A percentile compares a stretch with the other conserved stretches of the same genome.
Evolutionary conservation across 768 basidiomycete species (phyloP).

Genomic region (Hygrocybe punicea): DNA sequence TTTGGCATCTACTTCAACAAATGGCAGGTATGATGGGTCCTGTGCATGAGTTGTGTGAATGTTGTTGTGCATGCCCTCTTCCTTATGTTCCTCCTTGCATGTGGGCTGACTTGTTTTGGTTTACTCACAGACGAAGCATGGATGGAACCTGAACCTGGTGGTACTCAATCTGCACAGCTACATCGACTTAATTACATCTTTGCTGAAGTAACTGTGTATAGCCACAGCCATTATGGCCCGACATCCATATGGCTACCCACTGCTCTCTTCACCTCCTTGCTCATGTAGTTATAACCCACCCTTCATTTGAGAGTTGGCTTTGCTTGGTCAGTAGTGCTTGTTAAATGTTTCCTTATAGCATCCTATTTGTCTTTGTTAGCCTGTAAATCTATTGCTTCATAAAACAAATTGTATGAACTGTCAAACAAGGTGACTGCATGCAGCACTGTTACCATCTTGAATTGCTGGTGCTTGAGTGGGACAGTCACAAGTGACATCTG

Average conservation of each 20-base stretch:
- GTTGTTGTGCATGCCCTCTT: constrained; percentile 33
- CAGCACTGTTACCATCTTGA: constrained; percentile 8
- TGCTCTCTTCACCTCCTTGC: neutral
- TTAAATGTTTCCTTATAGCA: neutral
- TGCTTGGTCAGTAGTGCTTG: neutral
- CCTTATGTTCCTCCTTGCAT: neutral
- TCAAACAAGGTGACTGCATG: constrained; percentile 13
- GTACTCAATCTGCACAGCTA: too few species aligned
- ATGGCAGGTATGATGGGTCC: constrained; percentile 36
- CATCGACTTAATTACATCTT: neutral
- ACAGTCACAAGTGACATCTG: constrained; percentile 14
- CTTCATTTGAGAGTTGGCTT: neutral
- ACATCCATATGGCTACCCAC: neutral
- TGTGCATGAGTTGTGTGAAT: constrained; percentile 31
- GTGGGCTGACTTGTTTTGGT: neutral
- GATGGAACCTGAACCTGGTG: constrained; percentile 38
- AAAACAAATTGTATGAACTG: constrained; percentile 4
- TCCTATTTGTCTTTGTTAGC: neutral
- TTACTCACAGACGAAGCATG: constrained; percentile 35
- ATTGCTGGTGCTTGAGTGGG: constrained; percentile 9
- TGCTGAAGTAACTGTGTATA: neutral
- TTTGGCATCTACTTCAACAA: constrained; percentile 41
- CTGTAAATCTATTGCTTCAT: constrained; percentile 3
- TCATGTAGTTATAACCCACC: neutral
- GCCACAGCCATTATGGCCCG: neutral